These are phyloP conservation scores for Lantana camara DNA, from an alignment of 257 asterid species.

Conservation along the genomic window DNA sequence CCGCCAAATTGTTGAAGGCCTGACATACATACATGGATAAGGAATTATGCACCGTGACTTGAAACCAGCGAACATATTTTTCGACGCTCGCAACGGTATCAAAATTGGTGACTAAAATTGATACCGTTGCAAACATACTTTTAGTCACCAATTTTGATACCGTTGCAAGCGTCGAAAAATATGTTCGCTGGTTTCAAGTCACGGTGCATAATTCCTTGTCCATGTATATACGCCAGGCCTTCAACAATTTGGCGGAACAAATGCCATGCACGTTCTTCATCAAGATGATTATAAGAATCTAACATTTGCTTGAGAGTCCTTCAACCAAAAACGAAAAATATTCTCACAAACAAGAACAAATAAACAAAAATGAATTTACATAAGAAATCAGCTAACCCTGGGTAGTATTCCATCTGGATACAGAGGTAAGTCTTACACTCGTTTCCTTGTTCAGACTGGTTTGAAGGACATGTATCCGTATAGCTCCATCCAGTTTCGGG, in stretches of 20 bases:
- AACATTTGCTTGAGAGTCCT: constrained; percentile 93
- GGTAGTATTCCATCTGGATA: constrained; percentile 99
- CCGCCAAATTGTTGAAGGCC: constrained; percentile 97
- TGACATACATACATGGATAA: constrained; percentile 92
- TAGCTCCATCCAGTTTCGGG: constrained; percentile 59
- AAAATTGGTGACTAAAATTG: constrained; percentile 99
- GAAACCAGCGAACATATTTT: constrained; percentile 93
- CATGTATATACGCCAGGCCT: constrained; percentile 94
- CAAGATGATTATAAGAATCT: constrained; percentile 82
- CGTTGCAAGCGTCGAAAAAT: constrained; percentile 94
- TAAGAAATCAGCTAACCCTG: constrained; percentile 63
- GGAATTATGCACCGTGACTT: constrained; percentile 98
- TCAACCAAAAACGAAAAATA: constrained; percentile 38
- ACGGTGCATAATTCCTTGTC: constrained; percentile 97
- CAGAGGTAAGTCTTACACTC: constrained; percentile 80
- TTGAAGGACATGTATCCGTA: constrained; percentile 62
- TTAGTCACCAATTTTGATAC: constrained; percentile 97
- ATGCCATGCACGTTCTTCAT: constrained; percentile 95
- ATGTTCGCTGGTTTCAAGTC: constrained; percentile 95
- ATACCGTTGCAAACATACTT: too few relatives aligned
- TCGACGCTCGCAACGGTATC: constrained; percentile 93
- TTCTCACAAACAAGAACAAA: background rate
- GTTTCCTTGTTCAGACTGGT: constrained; percentile 52
- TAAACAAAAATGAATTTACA: background rate
- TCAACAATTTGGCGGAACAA: constrained; percentile 94